A percentile compares a stretch with the other conserved stretches of the same genome.
These are phyloP conservation scores for Neurospora hispaniola DNA, from an alignment of 495 filamentous ascomycete genomes.

Conservation along the genomic window DNA sequence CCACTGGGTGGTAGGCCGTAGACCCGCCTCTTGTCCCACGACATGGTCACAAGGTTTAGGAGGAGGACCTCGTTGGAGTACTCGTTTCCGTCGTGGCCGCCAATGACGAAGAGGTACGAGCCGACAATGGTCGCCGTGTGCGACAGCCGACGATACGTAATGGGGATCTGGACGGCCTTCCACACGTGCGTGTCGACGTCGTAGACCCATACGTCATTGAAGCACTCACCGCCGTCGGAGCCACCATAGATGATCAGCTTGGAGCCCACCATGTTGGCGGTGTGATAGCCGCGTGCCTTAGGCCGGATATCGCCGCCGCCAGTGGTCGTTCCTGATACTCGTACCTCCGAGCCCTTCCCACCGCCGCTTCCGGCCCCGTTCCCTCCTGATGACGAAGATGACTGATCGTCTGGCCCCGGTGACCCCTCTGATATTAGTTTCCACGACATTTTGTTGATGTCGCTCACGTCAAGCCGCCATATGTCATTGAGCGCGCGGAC, in stretches of 20 bases:
- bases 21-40: constrained; percentile 51
- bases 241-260: constrained; percentile 60
- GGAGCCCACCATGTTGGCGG: constrained; percentile 56
- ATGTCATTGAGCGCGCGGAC: constrained; percentile 56
- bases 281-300: constrained; percentile 55
- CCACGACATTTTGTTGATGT: constrained; percentile 52
- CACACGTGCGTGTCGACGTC: constrained; percentile 47
- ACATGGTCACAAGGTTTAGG: constrained; percentile 57
- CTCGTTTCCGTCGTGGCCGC: constrained; percentile 56
- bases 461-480: constrained; percentile 54
- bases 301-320: constrained; percentile 28
- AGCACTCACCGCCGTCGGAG: constrained; percentile 55
- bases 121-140: constrained; percentile 57
- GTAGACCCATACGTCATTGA: constrained; percentile 59
- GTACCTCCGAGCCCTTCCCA: not conserved
- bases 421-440: constrained; percentile 37
- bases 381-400: constrained; percentile 1
- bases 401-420: constrained; percentile 13
- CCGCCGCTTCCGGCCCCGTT: not conserved
- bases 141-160: constrained; percentile 47
- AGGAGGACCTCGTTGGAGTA: constrained; percentile 55
- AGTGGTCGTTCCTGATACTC: not conserved
- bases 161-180: constrained; percentile 40
- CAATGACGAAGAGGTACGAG: constrained; percentile 54
- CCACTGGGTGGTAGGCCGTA: constrained; percentile 53